Evolutionary conservation across 768 basidiomycete genomes (phyloP).

Genomic region (Boletus vinaceobasis): DNA sequence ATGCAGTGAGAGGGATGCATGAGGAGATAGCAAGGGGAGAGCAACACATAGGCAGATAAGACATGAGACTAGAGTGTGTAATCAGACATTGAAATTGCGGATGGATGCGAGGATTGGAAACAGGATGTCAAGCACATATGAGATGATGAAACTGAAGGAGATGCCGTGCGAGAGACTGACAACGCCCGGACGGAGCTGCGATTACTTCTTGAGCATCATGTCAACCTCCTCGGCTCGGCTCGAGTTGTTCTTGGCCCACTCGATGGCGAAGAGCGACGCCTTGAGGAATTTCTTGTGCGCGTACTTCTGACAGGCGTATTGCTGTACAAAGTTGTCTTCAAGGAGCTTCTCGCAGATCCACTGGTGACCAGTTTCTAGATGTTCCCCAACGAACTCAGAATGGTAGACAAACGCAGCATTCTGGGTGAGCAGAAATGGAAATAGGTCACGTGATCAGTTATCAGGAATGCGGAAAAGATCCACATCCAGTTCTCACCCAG

Average conservation of each 20-base stretch:
- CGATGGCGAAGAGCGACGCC: slow-evolving; percentile 73
- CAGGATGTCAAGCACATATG: slow-evolving; percentile 36
- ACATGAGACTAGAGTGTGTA: slow-evolving; percentile 37
- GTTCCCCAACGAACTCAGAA: slow-evolving; percentile 87
- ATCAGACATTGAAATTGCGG: slow-evolving; percentile 38
- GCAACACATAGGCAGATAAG: slow-evolving; percentile 34
- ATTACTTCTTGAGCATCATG: slow-evolving; percentile 32
- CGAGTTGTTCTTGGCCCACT: slow-evolving; percentile 62
- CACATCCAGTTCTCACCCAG: slow-evolving; percentile 70
- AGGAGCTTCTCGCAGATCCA: slow-evolving; percentile 81
- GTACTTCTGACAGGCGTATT: slow-evolving; percentile 95
- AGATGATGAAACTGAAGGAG: slow-evolving; percentile 23
- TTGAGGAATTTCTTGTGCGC: slow-evolving; percentile 97
- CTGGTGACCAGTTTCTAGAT: slow-evolving; percentile 76
- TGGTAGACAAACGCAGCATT: slow-evolving; percentile 89
- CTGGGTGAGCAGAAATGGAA: slow-evolving; percentile 42
- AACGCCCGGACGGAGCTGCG: slow-evolving; percentile 10
- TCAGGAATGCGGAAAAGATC: slow-evolving; percentile 6
- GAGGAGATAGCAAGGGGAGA: slow-evolving; percentile 35
- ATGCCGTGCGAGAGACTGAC: slow-evolving; percentile 21
- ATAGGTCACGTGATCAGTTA: slow-evolving; percentile 34
- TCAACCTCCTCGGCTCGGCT: slow-evolving; percentile 33
- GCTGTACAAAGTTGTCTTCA: slow-evolving; percentile 73
- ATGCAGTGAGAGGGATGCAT: slow-evolving; percentile 31
- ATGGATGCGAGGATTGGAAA: slow-evolving; percentile 33